A percentile compares a stretch with the other conserved stretches of the same genome.
These are phyloP conservation scores for Nicotiana attenuata DNA, from an alignment of 257 asterid species.

Conservation along the genomic window DNA sequence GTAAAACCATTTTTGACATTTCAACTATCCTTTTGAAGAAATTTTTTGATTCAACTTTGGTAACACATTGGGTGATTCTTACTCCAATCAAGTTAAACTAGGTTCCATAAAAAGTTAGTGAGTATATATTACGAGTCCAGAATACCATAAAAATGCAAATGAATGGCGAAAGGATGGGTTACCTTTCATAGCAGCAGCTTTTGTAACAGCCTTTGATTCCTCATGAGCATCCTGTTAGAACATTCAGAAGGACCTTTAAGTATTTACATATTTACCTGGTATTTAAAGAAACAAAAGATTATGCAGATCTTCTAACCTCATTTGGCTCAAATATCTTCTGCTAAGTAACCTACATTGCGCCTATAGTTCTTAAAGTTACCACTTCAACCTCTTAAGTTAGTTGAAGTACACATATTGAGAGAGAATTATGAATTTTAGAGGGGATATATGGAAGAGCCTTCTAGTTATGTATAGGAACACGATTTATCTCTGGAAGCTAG, in stretches of 20 bases:
- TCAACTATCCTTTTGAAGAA: neutral
- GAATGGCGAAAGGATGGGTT: constrained; percentile 6
- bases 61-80: neutral
- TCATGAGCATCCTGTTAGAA: constrained; percentile 91
- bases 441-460: neutral
- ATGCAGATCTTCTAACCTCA: neutral
- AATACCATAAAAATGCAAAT: neutral
- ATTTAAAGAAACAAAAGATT: neutral
- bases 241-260: neutral
- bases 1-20: neutral
- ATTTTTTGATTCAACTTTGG: neutral
- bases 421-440: neutral
- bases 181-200: constrained; percentile 97
- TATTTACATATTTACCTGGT: neutral
- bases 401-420: neutral
- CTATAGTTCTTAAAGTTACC: neutral
- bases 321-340: neutral
- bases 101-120: neutral
- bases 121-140: neutral
- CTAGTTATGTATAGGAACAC: neutral
- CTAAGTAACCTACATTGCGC: neutral
- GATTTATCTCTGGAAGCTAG: neutral
- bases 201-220: constrained; percentile 88
- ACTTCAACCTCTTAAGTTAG: neutral
- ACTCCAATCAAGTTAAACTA: neutral